phyloP scores from a whole-genome alignment of 768 basidiomycete species.

The Pleurotus tuber-regium region DNA sequence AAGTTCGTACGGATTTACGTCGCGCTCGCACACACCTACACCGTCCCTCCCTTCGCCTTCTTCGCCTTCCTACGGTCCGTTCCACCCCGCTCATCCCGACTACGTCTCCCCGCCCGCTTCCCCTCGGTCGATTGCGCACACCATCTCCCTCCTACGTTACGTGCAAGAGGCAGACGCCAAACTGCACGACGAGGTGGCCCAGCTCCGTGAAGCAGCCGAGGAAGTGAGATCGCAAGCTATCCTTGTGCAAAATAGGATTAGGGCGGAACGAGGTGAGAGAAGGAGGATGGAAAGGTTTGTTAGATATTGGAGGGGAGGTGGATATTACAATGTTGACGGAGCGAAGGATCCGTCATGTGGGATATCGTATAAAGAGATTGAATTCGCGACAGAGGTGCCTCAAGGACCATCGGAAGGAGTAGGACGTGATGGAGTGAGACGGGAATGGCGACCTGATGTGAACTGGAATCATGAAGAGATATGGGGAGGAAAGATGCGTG shows the following conservation, averaged over 20 bases:
- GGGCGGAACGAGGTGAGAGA: neutral
- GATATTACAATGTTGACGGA: neutral
- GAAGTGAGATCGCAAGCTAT: neutral
- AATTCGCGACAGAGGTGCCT: neutral
- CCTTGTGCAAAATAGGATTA: neutral
- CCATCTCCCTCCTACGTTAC: neutral
- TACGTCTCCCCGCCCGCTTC: neutral
- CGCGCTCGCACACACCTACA: neutral
- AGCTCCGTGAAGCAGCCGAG: neutral
- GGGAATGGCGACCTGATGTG: neutral
- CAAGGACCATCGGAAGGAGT: neutral
- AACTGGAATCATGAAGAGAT: constrained; percentile 3
- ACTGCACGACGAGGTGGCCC: neutral
- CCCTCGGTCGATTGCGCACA: neutral
- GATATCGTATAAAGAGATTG: neutral
- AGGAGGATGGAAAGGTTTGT: constrained; percentile 1
- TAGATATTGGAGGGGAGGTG: constrained; percentile 4
- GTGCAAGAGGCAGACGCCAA: neutral
- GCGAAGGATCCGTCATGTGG: neutral
- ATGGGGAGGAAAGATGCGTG: constrained; percentile 8
- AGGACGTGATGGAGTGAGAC: neutral
- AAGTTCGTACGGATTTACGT: constrained; percentile 2
- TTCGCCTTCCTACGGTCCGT: neutral
- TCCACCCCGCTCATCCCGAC: neutral
- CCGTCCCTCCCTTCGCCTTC: neutral